Evolutionary conservation across 2,329 filamentous ascomycete species (phyloP).

Genomic region (Teratosphaeria epicoccoides): DNA sequence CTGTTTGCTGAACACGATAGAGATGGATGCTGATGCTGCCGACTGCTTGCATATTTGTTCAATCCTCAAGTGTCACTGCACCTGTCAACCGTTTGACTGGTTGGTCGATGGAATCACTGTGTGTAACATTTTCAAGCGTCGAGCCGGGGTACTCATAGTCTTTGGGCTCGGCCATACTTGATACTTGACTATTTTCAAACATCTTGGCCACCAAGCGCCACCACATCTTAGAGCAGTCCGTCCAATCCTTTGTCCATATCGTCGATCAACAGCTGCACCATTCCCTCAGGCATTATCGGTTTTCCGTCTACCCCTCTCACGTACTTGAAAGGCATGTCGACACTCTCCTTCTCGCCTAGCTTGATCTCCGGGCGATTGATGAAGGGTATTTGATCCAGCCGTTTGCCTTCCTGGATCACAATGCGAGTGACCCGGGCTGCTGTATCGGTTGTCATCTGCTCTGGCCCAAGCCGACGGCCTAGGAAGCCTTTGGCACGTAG

Average conservation of each 20-base stretch:
- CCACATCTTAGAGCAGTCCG: slow-evolving; percentile 51
- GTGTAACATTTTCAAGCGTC: too few relatives aligned
- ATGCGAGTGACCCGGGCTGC: slow-evolving; percentile 88
- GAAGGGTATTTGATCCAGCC: slow-evolving; percentile 69
- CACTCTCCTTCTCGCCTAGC: slow-evolving; percentile 68
- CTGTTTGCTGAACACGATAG: too few relatives aligned
- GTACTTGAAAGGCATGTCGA: slow-evolving; percentile 96
- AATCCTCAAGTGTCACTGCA: too few relatives aligned
- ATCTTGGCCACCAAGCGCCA: not conserved
- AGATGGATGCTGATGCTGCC: too few relatives aligned
- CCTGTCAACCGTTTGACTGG: too few relatives aligned
- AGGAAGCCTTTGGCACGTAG: slow-evolving; percentile 85
- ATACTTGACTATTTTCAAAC: not conserved
- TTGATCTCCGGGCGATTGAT: slow-evolving; percentile 81
- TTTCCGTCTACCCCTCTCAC: slow-evolving; percentile 60
- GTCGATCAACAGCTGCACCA: slow-evolving; percentile 85
- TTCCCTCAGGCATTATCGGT: slow-evolving; percentile 91
- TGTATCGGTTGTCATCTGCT: slow-evolving; percentile 98
- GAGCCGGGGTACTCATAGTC: too few relatives aligned
- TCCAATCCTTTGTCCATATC: slow-evolving; percentile 88
- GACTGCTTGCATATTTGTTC: too few relatives aligned
- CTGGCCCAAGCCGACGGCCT: slow-evolving; percentile 75
- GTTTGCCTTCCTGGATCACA: slow-evolving; percentile 69
- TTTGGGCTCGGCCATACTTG: too few relatives aligned
- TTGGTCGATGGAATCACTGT: too few relatives aligned